A percentile compares a stretch with the other conserved stretches of the same genome.
These are phyloP conservation scores for Diutina mesorugosa DNA, from an alignment of 1,139 yeast genomes.

Conservation along the genomic window DNA sequence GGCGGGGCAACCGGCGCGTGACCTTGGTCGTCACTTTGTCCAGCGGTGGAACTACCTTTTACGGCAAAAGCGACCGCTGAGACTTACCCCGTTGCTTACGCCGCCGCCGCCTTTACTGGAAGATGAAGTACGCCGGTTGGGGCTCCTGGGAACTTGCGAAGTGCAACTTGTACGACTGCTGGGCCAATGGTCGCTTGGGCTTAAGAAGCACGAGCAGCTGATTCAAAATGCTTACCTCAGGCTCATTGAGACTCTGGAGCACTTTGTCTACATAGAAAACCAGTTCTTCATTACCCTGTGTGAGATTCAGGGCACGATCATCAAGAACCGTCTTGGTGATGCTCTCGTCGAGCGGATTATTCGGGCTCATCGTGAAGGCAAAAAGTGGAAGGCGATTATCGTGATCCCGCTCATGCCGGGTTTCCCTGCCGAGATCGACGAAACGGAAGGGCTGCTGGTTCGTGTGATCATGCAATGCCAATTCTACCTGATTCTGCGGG, in stretches of 20 bases:
- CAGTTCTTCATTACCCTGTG: slow-evolving; percentile 89
- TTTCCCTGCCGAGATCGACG: slow-evolving; percentile 86
- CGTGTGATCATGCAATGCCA: slow-evolving; percentile 96
- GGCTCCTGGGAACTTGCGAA: slow-evolving; percentile 81
- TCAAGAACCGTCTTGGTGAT: slow-evolving; percentile 87
- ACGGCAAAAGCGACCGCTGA: slow-evolving; percentile 87
- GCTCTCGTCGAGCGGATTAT: slow-evolving; percentile 91
- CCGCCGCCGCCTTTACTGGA: slow-evolving; percentile 86
- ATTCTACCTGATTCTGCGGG: slow-evolving; percentile 85
- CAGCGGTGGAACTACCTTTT: slow-evolving; percentile 95
- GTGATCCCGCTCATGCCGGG: slow-evolving; percentile 97
- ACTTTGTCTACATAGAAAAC: slow-evolving; percentile 87
- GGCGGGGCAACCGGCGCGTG: slow-evolving; percentile 93
- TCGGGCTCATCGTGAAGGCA: slow-evolving; percentile 68
- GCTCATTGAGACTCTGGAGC: slow-evolving; percentile 83
- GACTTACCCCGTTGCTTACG: slow-evolving; percentile 80
- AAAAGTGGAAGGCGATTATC: slow-evolving; percentile 80
- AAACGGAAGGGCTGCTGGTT: slow-evolving; percentile 87
- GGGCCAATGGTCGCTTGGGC: slow-evolving; percentile 87
- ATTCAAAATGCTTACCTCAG: slow-evolving; percentile 89
- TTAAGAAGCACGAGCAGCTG: slow-evolving; percentile 74
- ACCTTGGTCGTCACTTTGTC: slow-evolving; percentile 84
- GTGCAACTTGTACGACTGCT: slow-evolving; percentile 81
- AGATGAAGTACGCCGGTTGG: slow-evolving; percentile 51
- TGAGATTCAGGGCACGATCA: slow-evolving; percentile 71